phyloP scores from a whole-genome alignment of 371 early-diverging fungal genomes.

The Mucor plumbeus region DNA sequence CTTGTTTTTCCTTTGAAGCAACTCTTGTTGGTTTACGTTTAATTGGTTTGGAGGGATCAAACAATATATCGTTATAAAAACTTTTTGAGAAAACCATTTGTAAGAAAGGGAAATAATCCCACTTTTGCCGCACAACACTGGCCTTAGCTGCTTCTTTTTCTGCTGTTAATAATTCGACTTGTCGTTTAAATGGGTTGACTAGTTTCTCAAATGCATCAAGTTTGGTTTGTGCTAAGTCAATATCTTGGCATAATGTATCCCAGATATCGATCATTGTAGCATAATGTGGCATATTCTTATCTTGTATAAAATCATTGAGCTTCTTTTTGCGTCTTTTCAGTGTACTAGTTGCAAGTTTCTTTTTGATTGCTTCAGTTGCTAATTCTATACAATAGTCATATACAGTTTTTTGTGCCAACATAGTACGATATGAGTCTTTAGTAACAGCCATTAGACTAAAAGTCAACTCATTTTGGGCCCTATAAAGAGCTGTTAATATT shows the following conservation, averaged over 20 bases:
- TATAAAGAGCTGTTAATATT: background rate
- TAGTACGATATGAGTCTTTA: conserved; percentile 1
- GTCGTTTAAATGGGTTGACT: background rate
- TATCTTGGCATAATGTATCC: background rate
- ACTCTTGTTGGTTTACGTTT: background rate
- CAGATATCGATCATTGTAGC: background rate
- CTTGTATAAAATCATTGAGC: background rate
- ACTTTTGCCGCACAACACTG: conserved; percentile 15
- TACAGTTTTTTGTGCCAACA: background rate
- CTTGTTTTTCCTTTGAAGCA: too few relatives aligned
- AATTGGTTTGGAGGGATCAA: background rate
- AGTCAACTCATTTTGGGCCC: background rate
- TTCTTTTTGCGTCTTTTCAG: background rate
- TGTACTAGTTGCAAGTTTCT: background rate
- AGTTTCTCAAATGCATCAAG: background rate
- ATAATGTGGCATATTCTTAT: background rate
- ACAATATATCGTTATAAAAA: background rate
- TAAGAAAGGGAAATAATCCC: conserved; percentile 24
- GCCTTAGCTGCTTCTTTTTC: background rate
- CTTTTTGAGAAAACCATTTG: background rate
- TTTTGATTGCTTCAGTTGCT: background rate
- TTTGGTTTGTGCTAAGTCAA: background rate
- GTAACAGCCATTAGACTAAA: conserved; percentile 22
- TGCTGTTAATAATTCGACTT: background rate
- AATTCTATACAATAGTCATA: background rate